Evolutionary conservation across 139 green algal genomes (phyloP).

Genomic region (Chlamydomonas sp.): DNA sequence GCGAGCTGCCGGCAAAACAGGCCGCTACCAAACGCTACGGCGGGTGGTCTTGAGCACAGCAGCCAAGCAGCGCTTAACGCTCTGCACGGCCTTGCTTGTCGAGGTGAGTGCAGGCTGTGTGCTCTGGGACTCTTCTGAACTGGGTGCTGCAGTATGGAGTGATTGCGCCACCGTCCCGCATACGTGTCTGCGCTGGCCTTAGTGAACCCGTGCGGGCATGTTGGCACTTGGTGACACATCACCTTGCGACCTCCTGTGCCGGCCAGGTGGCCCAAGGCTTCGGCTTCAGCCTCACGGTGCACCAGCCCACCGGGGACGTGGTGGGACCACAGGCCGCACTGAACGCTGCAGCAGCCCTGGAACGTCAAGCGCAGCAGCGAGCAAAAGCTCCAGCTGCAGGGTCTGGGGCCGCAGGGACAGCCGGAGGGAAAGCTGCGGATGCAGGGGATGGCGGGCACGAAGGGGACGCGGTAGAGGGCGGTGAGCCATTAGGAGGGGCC

Average conservation of each 20-base stretch:
- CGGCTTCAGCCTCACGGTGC: slow-evolving; percentile 16
- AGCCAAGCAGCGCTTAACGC: slow-evolving; percentile 18
- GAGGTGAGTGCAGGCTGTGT: not conserved
- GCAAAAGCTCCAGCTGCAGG: no score
- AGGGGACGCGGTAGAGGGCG: not conserved
- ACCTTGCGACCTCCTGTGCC: no score
- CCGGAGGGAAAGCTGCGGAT: not conserved
- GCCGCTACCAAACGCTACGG: not conserved
- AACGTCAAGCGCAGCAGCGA: not conserved
- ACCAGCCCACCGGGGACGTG: not conserved
- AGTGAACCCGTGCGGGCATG: no score
- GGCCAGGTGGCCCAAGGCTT: slow-evolving; percentile 24
- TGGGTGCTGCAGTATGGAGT: no score
- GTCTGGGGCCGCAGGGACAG: not conserved
- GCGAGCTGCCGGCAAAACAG: not conserved
- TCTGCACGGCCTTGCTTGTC: slow-evolving; percentile 11
- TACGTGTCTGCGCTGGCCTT: no score
- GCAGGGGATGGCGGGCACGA: not conserved
- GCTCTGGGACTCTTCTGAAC: no score
- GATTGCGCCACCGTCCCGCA: no score
- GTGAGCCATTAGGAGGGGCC: not conserved
- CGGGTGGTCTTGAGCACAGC: slow-evolving; percentile 18
- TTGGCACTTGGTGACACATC: no score
- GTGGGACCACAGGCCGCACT: slow-evolving; percentile 14
- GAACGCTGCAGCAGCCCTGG: not conserved